Percentiles rank a stretch among this genome's conserved stretches.
These are phyloP conservation scores for Alloteropsis semialata DNA, from an alignment of 176 grass and related monocot species.

Conservation along the genomic window DNA sequence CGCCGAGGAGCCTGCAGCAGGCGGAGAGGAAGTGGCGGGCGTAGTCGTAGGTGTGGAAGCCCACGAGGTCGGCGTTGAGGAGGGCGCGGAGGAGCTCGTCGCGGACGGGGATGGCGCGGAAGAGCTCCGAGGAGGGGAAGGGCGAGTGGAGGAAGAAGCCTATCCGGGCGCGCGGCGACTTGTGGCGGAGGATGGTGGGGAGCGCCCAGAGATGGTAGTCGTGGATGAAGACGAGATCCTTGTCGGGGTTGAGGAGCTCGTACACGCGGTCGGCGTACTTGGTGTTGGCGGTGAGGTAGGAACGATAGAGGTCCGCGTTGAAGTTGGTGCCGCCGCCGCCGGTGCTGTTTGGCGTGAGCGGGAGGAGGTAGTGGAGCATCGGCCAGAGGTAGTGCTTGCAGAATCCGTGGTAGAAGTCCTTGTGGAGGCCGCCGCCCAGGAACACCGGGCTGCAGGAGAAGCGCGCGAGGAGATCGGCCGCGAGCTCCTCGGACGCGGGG, in stretches of 20 bases:
- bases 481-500: background rate
- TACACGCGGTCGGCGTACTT: slow-evolving; percentile 26
- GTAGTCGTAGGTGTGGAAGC: slow-evolving; percentile 59
- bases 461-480: background rate
- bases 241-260: slow-evolving; percentile 21
- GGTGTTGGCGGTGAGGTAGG: slow-evolving; percentile 41
- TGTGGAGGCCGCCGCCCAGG: slow-evolving; percentile 11
- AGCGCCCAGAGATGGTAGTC: slow-evolving; percentile 49
- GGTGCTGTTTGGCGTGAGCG: background rate
- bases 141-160: slow-evolving; percentile 59
- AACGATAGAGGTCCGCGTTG: background rate
- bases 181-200: slow-evolving; percentile 36
- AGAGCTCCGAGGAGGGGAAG: slow-evolving; percentile 43
- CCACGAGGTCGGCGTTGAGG: slow-evolving; percentile 49
- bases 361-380: slow-evolving; percentile 49
- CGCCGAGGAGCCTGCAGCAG: slow-evolving; percentile 34
- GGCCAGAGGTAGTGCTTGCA: slow-evolving; percentile 69
- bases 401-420: slow-evolving; percentile 35
- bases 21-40: slow-evolving; percentile 37
- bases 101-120: slow-evolving; percentile 33
- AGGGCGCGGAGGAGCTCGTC: slow-evolving; percentile 37
- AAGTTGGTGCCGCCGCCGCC: slow-evolving; percentile 7
- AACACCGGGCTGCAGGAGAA: slow-evolving; percentile 54
- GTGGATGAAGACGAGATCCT: slow-evolving; percentile 41
- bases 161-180: slow-evolving; percentile 9